Conservation (phyloP, 805 yeast species). For the Ogataea naganishii region DNA sequence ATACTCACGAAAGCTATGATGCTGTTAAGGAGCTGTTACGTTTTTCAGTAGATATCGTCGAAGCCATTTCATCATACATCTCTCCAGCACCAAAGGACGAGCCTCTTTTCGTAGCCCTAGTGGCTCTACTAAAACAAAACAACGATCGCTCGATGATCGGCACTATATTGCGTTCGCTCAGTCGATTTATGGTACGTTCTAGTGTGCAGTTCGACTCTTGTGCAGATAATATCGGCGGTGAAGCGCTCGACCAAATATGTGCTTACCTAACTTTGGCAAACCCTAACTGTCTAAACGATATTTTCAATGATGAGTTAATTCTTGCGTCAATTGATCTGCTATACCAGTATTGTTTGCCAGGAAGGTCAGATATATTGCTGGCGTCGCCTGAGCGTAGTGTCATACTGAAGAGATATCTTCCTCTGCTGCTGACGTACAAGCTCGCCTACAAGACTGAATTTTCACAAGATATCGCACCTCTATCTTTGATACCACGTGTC, state of each 20-base stretch:
- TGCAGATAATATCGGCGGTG: constrained; percentile 37
- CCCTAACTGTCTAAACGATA: constrained; percentile 17
- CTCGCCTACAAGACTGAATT: constrained; percentile 28
- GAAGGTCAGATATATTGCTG: constrained; percentile 47
- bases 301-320: constrained; percentile 56
- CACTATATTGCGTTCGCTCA: constrained; percentile 64
- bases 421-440: constrained; percentile 48
- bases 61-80: constrained; percentile 74
- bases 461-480: constrained; percentile 23
- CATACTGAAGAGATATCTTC: constrained; percentile 50
- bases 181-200: constrained; percentile 67
- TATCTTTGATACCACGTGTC: constrained; percentile 46
- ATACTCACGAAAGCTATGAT: constrained; percentile 19
- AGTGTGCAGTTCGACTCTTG: constrained; percentile 31
- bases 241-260: constrained; percentile 43
- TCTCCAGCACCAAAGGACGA: constrained; percentile 70
- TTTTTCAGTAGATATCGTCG: constrained; percentile 72
- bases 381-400: constrained; percentile 39
- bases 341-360: constrained; percentile 69
- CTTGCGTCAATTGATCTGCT: constrained; percentile 73
- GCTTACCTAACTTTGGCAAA: constrained; percentile 47
- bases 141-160: constrained; percentile 65
- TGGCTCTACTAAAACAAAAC: constrained; percentile 38
- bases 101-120: constrained; percentile 49
- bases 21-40: constrained; percentile 49